Percentiles rank a stretch among this genome's conserved stretches.
phyloP scores from a whole-genome alignment of 768 basidiomycete genomes.

The Sporobolomyces phaffii region DNA sequence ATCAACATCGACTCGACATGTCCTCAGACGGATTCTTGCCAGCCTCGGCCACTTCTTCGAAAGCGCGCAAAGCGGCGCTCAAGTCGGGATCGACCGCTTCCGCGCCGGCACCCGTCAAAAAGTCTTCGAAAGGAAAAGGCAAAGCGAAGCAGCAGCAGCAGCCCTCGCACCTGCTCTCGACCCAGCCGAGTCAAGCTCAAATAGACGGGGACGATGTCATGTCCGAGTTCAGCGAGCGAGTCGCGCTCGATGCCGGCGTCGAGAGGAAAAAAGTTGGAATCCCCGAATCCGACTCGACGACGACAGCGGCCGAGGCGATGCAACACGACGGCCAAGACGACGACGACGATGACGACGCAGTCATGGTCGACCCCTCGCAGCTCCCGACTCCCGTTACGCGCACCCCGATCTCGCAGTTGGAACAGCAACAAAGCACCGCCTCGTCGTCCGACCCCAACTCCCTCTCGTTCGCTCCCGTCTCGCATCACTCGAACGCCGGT shows the following conservation, averaged over 20 bases:
- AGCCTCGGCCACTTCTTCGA: constrained; percentile 20
- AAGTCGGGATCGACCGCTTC: not conserved
- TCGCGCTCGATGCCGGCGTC: constrained; percentile 28
- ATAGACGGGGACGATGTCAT: constrained; percentile 17
- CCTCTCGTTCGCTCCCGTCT: constrained; percentile 52
- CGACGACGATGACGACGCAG: constrained; percentile 42
- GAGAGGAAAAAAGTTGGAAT: constrained; percentile 3
- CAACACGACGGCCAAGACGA: constrained; percentile 34
- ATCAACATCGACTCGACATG: constrained; percentile 12
- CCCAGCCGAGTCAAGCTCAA: constrained; percentile 19
- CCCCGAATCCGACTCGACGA: not conserved
- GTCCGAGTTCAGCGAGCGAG: constrained; percentile 28
- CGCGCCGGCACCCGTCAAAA: not conserved
- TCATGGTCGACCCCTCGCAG: constrained; percentile 42
- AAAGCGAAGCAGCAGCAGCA: constrained; percentile 12
- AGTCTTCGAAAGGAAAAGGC: constrained; percentile 22
- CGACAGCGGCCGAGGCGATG: not conserved
- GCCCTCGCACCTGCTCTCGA: constrained; percentile 26
- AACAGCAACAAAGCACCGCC: constrained; percentile 35
- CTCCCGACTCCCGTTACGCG: constrained; percentile 49
- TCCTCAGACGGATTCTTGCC: constrained; percentile 33
- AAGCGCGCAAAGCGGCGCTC: constrained; percentile 24
- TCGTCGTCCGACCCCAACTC: constrained; percentile 57
- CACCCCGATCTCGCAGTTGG: constrained; percentile 39
- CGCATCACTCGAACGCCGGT: constrained; percentile 16